Evolutionary conservation across 495 filamentous ascomycete genomes (phyloP), one percentile per base, ranked within the genome.

Genomic region (Pyrenopolyporus hunteri): DNA sequence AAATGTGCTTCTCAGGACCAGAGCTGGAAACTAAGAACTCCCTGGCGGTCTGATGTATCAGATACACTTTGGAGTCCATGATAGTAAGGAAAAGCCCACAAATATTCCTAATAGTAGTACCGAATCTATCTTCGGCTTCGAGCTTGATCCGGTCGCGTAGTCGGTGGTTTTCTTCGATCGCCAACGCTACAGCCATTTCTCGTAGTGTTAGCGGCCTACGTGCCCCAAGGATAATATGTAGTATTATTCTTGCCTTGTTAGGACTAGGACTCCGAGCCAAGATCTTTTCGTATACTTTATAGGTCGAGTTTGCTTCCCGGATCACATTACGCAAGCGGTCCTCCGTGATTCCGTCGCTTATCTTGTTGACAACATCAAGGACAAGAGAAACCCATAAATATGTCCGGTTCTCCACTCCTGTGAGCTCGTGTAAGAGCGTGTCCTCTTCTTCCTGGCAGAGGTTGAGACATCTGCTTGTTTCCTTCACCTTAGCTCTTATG

Each of bases 11-110:
- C n/a, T n/a, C n/a, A n/a, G n/a, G n/a, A n/a, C n/a, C n/a, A n/a
- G 8, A n/a, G 3, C 23, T 6, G 14, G 9, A 23, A 57, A 74
- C 54, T 9, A 76, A 57, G 35, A 73, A 77, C 47, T 78, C 74
- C 35, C 64, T 77, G 1, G 74, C 75, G 4, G 78, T 80, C 37
- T 80, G 78, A 44, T 79, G 78, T 29, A 80, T 63, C 1, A 80
- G 47, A 52, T 76, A 80, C 2, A 80, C 37, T 50, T 59, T 70
- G 0, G 54, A 59, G 17, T 76, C 57, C 10, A 69, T 44, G 16
- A 78, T 71, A 4, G 56, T 64, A 9, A 80, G 46, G 43, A 79
- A 74, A 9, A 79, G 71, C 0, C 78, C 77, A 53, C 78, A 80
- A 6, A 71, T 28, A 11, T 73, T 64, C 66, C 70, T 43, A 0